Base-by-base conservation (phyloP, 176 grass and related monocot species). In the Carex kokanica region DNA sequence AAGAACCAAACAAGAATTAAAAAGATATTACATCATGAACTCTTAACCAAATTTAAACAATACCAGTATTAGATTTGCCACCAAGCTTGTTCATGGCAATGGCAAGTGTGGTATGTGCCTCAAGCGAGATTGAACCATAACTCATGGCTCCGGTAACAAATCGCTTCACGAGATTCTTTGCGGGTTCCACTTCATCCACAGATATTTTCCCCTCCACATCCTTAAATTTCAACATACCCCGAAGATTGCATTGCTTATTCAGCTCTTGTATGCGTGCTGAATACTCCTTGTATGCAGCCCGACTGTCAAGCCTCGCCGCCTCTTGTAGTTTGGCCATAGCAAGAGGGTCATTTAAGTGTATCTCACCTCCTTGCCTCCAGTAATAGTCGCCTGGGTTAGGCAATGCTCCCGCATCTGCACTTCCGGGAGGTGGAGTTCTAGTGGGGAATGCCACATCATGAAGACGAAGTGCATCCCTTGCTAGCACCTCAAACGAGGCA, bases 1-100 rank as follows among this genome's bases (percentile, higher is more conserved):
- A 57, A 43, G 3, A 84, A 69, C 52, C 51, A 60, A 40, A 77
- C 1, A 54, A 75, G 8, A 18, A 73, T 18, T 23, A 60, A 14
- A 61, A 36, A 24, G 7, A 84, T 34, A 24, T 41, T 27, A 72
- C n/a, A 74, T 60, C 34, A 86, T 53, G 10, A 81, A 43, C 13
- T 41, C 1, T 18, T 10, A 80, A 80, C 10, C 15, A 64, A 81
- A 47, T 64, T 16, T 82, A 20, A 83, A 89, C 56, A 56, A 71
- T 92, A 99, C 96, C 96, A 83, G 96, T 99, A 81, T 99, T 99
- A 83, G 96, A 99, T 99, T 99, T 99, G 23, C 96, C 96, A 83
- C 93, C 93, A 88, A 99, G 87, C 87, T 84, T 99, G 86, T 99
- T 99, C 96, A 99, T 99, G 63, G 96, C 96, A 72, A 92, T 89